phyloP scores from a whole-genome alignment of 169 alveolate species.

The Pseudocohnilembus persalinus region DNA sequence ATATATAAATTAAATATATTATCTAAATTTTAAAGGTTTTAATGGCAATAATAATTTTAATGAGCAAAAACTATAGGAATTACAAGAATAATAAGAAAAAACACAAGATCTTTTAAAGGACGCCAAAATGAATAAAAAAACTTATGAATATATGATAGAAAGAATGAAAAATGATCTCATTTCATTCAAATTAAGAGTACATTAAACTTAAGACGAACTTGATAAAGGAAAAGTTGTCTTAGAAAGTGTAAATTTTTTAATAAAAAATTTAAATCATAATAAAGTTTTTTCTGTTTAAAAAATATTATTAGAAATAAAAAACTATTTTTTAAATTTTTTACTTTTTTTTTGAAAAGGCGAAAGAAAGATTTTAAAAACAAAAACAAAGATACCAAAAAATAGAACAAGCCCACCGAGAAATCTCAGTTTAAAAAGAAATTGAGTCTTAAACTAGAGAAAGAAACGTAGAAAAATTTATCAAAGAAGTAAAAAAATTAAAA shows the following conservation, averaged over 20 bases:
- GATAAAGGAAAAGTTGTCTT: slow-evolving; percentile 16
- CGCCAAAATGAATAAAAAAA: slow-evolving; percentile 30
- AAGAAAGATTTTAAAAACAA: background rate
- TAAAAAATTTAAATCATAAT: background rate
- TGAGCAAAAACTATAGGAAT: background rate
- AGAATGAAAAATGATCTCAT: slow-evolving; percentile 47
- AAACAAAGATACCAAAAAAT: slow-evolving; percentile 16
- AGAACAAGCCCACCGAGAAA: slow-evolving; percentile 11
- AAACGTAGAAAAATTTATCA: slow-evolving; percentile 28
- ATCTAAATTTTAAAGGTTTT: background rate
- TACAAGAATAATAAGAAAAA: background rate
- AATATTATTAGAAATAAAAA: background rate
- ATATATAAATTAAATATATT: too few relatives aligned
- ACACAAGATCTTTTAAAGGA: background rate
- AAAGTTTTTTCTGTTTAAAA: background rate
- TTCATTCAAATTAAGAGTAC: slow-evolving; percentile 34
- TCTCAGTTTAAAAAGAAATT: slow-evolving; percentile 1
- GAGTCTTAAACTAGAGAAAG: slow-evolving; percentile 31
- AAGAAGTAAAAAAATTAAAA: background rate
- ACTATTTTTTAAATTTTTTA: background rate
- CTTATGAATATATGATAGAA: slow-evolving; percentile 40
- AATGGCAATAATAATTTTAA: background rate
- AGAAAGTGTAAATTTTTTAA: slow-evolving; percentile 5
- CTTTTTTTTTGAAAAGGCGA: background rate
- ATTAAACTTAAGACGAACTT: slow-evolving; percentile 15